Percentiles rank a stretch among this genome's conserved stretches.
phyloP scores from a whole-genome alignment of 2,329 filamentous ascomycete genomes.

The Xylaria multiplex region DNA sequence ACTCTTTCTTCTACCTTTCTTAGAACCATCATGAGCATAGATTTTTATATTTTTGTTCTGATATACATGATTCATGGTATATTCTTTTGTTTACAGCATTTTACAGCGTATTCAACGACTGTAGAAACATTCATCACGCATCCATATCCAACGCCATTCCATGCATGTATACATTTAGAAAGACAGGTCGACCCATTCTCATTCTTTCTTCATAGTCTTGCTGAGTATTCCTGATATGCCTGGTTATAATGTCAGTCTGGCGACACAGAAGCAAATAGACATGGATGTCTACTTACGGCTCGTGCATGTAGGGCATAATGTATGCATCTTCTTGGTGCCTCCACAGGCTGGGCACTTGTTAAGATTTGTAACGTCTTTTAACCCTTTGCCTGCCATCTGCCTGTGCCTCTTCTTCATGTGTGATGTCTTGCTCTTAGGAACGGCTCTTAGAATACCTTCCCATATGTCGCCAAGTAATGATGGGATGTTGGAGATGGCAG shows the following conservation, averaged over 20 bases:
- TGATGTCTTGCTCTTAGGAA: slow-evolving; percentile 98
- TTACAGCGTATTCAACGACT: slow-evolving; percentile 25
- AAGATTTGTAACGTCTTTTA: slow-evolving; percentile 88
- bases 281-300: slow-evolving; percentile 67
- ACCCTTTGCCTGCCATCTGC: slow-evolving; percentile 93
- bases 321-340: slow-evolving; percentile 85
- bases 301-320: slow-evolving; percentile 88
- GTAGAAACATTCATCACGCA: slow-evolving; percentile 18
- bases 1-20: background rate
- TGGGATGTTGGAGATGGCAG: slow-evolving; percentile 71
- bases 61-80: slow-evolving; percentile 12
- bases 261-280: background rate
- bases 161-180: slow-evolving; percentile 33
- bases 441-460: slow-evolving; percentile 90
- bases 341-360: slow-evolving; percentile 93
- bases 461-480: slow-evolving; percentile 83
- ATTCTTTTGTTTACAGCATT: slow-evolving; percentile 32
- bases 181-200: slow-evolving; percentile 5
- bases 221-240: slow-evolving; percentile 43
- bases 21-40: background rate
- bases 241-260: slow-evolving; percentile 23
- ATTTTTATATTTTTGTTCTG: slow-evolving; percentile 6
- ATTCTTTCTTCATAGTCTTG: slow-evolving; percentile 40
- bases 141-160: slow-evolving; percentile 34
- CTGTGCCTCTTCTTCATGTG: slow-evolving; percentile 94